A percentile compares a stretch with the other conserved stretches of the same genome.
These are phyloP conservation scores for Coemansia sp. DNA, from an alignment of 192 early-diverging fungal genomes.

Conservation along the genomic window DNA sequence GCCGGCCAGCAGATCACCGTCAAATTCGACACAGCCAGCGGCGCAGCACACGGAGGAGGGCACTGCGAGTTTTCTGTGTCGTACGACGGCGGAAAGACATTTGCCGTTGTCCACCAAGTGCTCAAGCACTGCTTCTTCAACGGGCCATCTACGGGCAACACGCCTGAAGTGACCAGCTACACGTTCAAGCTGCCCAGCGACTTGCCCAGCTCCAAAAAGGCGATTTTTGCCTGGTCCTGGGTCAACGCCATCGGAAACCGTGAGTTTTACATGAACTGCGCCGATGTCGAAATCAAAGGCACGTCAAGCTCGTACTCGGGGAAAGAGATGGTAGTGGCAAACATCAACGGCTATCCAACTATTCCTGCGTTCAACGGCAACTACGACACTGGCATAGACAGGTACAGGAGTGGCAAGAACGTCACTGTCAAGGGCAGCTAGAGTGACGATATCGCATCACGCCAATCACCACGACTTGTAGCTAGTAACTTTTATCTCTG, in stretches of 20 bases:
- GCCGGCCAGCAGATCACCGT: conserved; percentile 53
- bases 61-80: conserved; percentile 68
- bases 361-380: conserved; percentile 32
- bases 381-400: conserved; percentile 15
- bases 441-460: too few species aligned
- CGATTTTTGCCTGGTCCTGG: conserved; percentile 64
- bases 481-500: too few species aligned
- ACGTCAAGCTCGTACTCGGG: conserved; percentile 37
- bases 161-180: conserved; percentile 11
- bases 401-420: conserved; percentile 1
- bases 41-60: conserved; percentile 55
- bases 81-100: conserved; percentile 61
- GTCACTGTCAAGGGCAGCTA: conserved; percentile 13
- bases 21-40: conserved; percentile 21
- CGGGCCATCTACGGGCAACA: not conserved
- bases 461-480: too few species aligned
- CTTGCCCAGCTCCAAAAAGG: conserved; percentile 53
- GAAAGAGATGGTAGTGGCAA: conserved; percentile 37
- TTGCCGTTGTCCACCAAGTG: conserved; percentile 59
- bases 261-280: conserved; percentile 66
- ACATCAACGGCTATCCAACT: conserved; percentile 26
- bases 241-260: conserved; percentile 64
- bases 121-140: conserved; percentile 38
- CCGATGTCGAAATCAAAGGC: conserved; percentile 56
- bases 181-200: conserved; percentile 48